Evolutionary conservation across 495 filamentous ascomycete species (phyloP).

Genomic region (Barbatosphaeria neglecta): DNA sequence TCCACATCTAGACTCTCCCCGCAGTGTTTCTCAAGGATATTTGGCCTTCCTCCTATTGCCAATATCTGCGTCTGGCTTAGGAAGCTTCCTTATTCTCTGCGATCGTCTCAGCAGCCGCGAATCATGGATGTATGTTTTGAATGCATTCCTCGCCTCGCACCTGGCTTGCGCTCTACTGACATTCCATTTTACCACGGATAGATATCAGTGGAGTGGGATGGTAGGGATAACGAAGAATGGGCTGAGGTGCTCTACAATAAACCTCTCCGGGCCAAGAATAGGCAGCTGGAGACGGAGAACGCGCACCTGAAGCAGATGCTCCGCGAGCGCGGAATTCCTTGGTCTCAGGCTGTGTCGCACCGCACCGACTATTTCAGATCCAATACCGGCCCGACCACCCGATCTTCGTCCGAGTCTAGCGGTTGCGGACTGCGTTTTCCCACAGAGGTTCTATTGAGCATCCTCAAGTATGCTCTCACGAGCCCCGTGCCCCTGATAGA

Average conservation of each 20-base stretch:
- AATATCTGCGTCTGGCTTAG: no score
- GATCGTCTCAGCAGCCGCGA: no score
- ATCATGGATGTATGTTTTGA: no score
- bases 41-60: no score
- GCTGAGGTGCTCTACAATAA: slow-evolving; percentile 28
- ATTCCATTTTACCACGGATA: no score
- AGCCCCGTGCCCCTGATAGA: slow-evolving; percentile 34
- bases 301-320: slow-evolving; percentile 24
- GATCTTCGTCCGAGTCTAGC: neutral
- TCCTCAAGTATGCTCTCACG: slow-evolving; percentile 30
- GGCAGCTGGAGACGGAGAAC: slow-evolving; percentile 22
- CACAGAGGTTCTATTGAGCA: slow-evolving; percentile 30
- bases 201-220: no score
- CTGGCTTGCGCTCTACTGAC: no score
- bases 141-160: no score
- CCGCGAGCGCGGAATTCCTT: slow-evolving; percentile 25
- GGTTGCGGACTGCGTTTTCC: slow-evolving; percentile 16
- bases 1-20: no score
- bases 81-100: no score
- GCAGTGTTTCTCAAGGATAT: no score
- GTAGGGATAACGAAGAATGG: slow-evolving; percentile 29
- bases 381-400: slow-evolving; percentile 4
- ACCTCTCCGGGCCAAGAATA: slow-evolving; percentile 22
- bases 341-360: slow-evolving; percentile 8
- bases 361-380: slow-evolving; percentile 1